Base-by-base conservation (phyloP, 345 rosid species). In the Eucalyptus cloeziana region DNA sequence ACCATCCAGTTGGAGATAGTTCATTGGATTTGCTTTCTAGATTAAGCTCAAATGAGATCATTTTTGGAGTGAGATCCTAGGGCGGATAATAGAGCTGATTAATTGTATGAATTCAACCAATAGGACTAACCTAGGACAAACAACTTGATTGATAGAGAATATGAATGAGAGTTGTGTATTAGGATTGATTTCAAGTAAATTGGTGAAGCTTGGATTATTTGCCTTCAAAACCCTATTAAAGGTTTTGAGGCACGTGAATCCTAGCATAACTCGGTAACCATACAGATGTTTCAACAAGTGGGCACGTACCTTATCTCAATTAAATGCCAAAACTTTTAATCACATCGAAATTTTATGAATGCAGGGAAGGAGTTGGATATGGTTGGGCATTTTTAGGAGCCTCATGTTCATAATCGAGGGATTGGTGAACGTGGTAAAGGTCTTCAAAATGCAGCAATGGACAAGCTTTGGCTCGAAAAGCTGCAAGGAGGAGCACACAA, bases 401-500 rank as follows among this genome's bases (percentile, higher is more conserved):
- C 47, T 95, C 54, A 76, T 94, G 90, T 91, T 96, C 27, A 90
- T 94, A 81, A 49, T 91, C 0, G 95, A 96, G 80, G 99, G 98
- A 86, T 86, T 96, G n/a, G 89, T 92, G 51, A 96, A 96, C 37
- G 94, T 94, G 7, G 94, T 94, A 8, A 97, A 95, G 90, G 97
- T 97, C 88, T 96, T 96, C 93, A 94, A 95, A 92, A 94, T 96
- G 91, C 95, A 94, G 83, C 96, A 95, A 87, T 90, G 13, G 89
- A 86, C 31, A 95, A 93, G 19, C 89, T 94, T 27, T 90, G 95
- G 90, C 94, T 96, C 1, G 97, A 96, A 95, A 96, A 96, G 89
- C 89, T 96, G 40, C 91, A 97, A 3, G 97, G 99, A 86, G 97
- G 97, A 88, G 99, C 98, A 6, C 96, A 93, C 15, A 96, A 95